Evolutionary conservation across 2,329 filamentous ascomycete genomes (phyloP).

Genomic region (Paraconiothyrium sp.): DNA sequence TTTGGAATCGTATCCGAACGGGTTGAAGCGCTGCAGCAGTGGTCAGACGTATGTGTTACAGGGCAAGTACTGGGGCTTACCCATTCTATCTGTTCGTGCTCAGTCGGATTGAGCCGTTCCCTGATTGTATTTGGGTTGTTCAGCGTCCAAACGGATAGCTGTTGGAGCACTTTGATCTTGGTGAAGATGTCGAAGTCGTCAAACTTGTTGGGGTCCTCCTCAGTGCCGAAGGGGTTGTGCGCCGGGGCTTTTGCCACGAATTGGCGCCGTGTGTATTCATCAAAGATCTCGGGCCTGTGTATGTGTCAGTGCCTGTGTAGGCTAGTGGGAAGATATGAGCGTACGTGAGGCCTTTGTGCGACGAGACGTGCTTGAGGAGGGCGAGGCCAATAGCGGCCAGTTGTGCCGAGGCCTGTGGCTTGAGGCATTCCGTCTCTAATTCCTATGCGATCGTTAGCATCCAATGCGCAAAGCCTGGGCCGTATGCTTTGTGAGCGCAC

Average conservation of each 20-base stretch:
- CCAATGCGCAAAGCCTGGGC: slow-evolving; percentile 23
- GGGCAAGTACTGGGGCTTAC: slow-evolving; percentile 59
- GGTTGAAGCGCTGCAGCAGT: slow-evolving; percentile 69
- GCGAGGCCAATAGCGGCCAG: slow-evolving; percentile 85
- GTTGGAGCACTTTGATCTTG: slow-evolving; percentile 85
- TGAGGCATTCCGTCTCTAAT: slow-evolving; percentile 87
- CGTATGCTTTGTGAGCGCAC: slow-evolving; percentile 11
- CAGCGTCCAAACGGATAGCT: slow-evolving; percentile 89
- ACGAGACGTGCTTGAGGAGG: slow-evolving; percentile 91
- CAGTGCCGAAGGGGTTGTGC: slow-evolving; percentile 85
- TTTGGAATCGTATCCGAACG: slow-evolving; percentile 86
- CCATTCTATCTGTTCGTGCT: slow-evolving; percentile 84
- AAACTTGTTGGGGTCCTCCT: slow-evolving; percentile 78
- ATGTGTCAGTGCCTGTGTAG: slow-evolving; percentile 25
- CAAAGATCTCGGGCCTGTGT: slow-evolving; percentile 81
- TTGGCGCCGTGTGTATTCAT: slow-evolving; percentile 91
- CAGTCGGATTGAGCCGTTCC: slow-evolving; percentile 84
- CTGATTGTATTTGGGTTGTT: slow-evolving; percentile 86
- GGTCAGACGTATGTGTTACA: slow-evolving; percentile 26
- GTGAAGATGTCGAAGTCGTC: slow-evolving; percentile 81
- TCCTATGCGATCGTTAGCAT: slow-evolving; percentile 67
- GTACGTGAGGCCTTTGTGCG: slow-evolving; percentile 90
- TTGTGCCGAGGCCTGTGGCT: slow-evolving; percentile 74
- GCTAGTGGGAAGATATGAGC: slow-evolving; percentile 48
- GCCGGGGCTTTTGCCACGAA: slow-evolving; percentile 82